Evolutionary conservation across 78 protist species (phyloP).

Genomic region (Blattamonas nauphoetae): DNA sequence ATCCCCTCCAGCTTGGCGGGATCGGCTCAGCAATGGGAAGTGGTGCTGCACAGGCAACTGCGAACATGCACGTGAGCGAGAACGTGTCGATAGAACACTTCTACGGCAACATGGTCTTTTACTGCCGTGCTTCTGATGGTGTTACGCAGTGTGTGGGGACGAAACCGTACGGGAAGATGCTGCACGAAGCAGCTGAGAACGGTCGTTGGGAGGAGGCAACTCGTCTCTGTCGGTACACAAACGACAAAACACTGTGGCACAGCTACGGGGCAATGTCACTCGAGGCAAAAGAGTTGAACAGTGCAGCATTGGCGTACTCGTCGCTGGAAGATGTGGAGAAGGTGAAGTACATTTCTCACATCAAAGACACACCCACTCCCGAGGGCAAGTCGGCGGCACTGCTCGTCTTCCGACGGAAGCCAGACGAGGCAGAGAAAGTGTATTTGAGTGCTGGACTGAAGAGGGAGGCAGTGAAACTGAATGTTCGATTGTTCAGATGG

Average conservation of each 20-base stretch:
- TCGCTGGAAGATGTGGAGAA: neutral
- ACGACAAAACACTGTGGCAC: neutral
- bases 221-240: neutral
- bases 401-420: neutral
- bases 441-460: neutral
- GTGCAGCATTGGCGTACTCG: neutral
- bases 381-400: neutral
- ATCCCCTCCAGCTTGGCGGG: neutral
- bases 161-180: neutral
- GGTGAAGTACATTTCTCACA: neutral
- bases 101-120: neutral
- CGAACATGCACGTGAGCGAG: neutral
- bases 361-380: neutral
- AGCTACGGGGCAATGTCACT: neutral
- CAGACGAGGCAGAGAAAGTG: slow-evolving; percentile 2
- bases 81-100: neutral
- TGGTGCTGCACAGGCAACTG: neutral
- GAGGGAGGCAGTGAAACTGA: neutral
- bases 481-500: neutral
- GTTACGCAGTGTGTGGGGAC: neutral
- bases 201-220: neutral
- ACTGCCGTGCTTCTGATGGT: neutral
- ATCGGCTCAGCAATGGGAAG: neutral
- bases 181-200: neutral
- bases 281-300: neutral